Evolutionary conservation across 805 yeast genomes (phyloP), one percentile per base, ranked within the genome.

Genomic region (Komagataella mondaviorum): DNA sequence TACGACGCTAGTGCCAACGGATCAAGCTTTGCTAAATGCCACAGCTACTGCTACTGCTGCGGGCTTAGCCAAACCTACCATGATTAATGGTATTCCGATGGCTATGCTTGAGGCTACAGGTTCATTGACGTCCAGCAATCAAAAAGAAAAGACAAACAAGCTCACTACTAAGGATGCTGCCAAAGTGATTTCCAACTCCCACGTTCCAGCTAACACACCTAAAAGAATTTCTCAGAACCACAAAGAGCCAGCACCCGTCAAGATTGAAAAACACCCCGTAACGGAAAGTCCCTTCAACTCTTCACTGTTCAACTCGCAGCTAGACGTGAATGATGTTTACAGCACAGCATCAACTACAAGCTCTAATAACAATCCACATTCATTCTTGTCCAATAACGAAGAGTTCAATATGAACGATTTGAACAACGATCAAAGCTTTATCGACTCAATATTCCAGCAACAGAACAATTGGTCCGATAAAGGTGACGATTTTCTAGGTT

Each of bases 1-100:
- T 20, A 89, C 96, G 0, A 88, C 90, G 0, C 73, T 89, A 56
- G 90, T 88, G 1, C 96, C 96, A 2, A 88, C 96, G 0, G 85
- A 84, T 60, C 79, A 78, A 54, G 93, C 95, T 0, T 72, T 86
- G 68, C 68, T 68, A 30, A 77, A 76, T 52, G 87, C 87, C 0
- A 72, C 78, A 20, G 77, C 76, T 46, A 71, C 71, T 52, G 80
- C 81, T 1, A 70, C 72, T 10, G 84, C 81, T 20, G 79, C 78
- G 8, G 83, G 81, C 10, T 57, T 73, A 48, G 63, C 80, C 67
- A 83, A 46, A 76, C 69, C 69, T 3, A 60, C 63, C 1, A 68
- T 67, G 54, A 68, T 68, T 50, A 67, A 68, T 54, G 71, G 71
- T 48, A 68, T 68, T 23, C 71, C 71, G 5, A 48, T 68, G 44